Base-by-base conservation (phyloP, 176 grass and related monocot species). In the Oryza coarctata region DNA sequence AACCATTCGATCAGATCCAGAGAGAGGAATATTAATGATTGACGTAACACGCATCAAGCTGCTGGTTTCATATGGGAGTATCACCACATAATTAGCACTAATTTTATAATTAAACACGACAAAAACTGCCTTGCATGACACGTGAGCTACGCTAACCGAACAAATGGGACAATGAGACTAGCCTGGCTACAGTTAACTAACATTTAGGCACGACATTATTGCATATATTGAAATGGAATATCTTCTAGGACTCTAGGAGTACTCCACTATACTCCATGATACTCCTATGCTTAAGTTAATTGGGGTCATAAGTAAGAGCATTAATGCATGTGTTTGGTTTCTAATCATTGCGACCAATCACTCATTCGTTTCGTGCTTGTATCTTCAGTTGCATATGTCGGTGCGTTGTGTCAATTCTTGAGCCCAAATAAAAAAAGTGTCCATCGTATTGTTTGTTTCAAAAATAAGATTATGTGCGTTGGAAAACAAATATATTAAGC, bases 141-240 rank as follows among this genome's bases (percentile, higher is more conserved):
- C 80, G 52, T 34, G 69, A 82, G 35, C 68, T 25, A 41, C 25
- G 17, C 31, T 44, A 12, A 18, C 8, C 26, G 57, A 41, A 71
- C 64, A 23, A 27, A 22, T n/a, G 50, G 20, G 49, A 52, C 49
- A 52, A 58, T 58, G 22, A 25, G 55, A 25, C 25, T n/a, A 23
- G 22, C 22, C 55, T 60, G 80, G n/a, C 34, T 55, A 55, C 50
- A 55, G 50, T 55, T 22, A 52, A 28, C 9, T 30, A 15, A 22
- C 43, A 68, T 84, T 84, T 70, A 63, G 65, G 18, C 35, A 20
- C 65, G 9, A 4, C 7, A 76, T 68, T 68, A 68, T 76, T 68
- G 82, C 32, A 6, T 83, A 75, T 18, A 30, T 50, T 67, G 26
- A 34, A 25, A 55, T 22, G 50, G 22, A n/a, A 13, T 60, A 49